These are phyloP conservation scores for Colletotrichum plurivorum DNA, from an alignment of 2,329 filamentous ascomycete genomes.

Conservation along the genomic window DNA sequence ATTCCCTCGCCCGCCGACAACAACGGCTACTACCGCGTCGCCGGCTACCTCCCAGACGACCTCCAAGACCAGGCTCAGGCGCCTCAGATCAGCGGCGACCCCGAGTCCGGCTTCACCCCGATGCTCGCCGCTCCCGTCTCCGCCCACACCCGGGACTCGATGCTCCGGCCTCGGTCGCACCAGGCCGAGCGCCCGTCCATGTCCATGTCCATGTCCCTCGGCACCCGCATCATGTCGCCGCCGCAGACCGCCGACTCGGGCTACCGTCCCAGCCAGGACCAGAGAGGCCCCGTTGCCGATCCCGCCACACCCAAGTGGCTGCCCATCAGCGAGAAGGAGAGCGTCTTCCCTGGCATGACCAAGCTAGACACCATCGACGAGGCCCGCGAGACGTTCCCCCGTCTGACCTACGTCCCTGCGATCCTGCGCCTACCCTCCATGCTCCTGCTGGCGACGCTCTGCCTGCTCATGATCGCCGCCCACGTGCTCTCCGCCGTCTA, in stretches of 20 bases:
- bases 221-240: slow-evolving; percentile 37
- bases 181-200: slow-evolving; percentile 21
- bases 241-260: slow-evolving; percentile 29
- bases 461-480: slow-evolving; percentile 78
- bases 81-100: slow-evolving; percentile 33
- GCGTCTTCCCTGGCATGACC: slow-evolving; percentile 40
- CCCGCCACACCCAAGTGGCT: slow-evolving; percentile 46
- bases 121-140: slow-evolving; percentile 12
- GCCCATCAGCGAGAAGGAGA: slow-evolving; percentile 49
- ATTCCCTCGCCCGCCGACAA: slow-evolving; percentile 52
- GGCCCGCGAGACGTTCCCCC: slow-evolving; percentile 56
- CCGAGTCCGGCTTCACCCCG: slow-evolving; percentile 29
- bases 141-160: slow-evolving; percentile 26
- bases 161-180: slow-evolving; percentile 28
- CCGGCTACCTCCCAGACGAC: slow-evolving; percentile 47
- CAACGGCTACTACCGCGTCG: slow-evolving; percentile 47
- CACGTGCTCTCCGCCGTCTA: slow-evolving; percentile 82
- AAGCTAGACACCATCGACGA: slow-evolving; percentile 53
- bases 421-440: slow-evolving; percentile 79
- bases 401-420: slow-evolving; percentile 78
- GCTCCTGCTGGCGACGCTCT: slow-evolving; percentile 70
- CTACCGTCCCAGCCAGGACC: slow-evolving; percentile 16
- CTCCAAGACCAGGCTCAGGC: slow-evolving; percentile 44
- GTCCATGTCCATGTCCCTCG: slow-evolving; percentile 22
- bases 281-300: not conserved